Base-by-base conservation (phyloP, 164 flowering plant species). In the Sedum album region DNA sequence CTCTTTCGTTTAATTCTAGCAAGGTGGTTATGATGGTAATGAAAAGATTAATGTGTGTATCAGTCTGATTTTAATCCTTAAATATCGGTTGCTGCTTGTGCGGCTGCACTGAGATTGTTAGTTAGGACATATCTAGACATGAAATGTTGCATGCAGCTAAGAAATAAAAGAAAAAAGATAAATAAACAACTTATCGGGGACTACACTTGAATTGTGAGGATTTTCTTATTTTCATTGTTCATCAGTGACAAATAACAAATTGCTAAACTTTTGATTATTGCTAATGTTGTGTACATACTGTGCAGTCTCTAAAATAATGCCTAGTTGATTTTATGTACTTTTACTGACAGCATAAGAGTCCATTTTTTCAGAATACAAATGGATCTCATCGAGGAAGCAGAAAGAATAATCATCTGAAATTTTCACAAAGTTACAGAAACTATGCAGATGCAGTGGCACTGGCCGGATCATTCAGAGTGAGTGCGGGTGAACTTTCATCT, bases 1-100 rank as follows among this genome's bases (percentile, higher is more conserved):
- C 98, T 18, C 65, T 81, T 66, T 82, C 92, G 1, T 94, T 94
- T 75, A 73, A 65, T 70, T 74, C 96, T 11, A 91, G 77, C 78
- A 91, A 84, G 76, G 83, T 81, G 82, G 87, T 78, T 68, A 69
- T 28, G 75, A 21, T 67, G 20, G 44, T 38, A 10, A 26, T 44
- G n/a, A 0, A 64, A 6, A 2, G 2, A 35, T 63, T 55, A 15
- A 31, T 57, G 7, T 62, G 15, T 61, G 30, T 49, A 14, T 49
- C 18, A 10, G 14, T 20, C 31, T 69, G 33, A 3, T 68, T 31
- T 33, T 20, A 51, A n/a, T 42, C 57, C 17, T 31, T 28, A 9
- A 14, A 31, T 26, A 57, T 57, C 20, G 17, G 57, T 31, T 26
- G 31, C 30, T 69, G 20, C 2, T 42, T 41, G 14, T 62, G 7